A percentile compares a stretch with the other conserved stretches of the same genome.
Evolutionary conservation across 2,329 filamentous ascomycete species (phyloP).

Genomic region (Stachybotrys chartarum): DNA sequence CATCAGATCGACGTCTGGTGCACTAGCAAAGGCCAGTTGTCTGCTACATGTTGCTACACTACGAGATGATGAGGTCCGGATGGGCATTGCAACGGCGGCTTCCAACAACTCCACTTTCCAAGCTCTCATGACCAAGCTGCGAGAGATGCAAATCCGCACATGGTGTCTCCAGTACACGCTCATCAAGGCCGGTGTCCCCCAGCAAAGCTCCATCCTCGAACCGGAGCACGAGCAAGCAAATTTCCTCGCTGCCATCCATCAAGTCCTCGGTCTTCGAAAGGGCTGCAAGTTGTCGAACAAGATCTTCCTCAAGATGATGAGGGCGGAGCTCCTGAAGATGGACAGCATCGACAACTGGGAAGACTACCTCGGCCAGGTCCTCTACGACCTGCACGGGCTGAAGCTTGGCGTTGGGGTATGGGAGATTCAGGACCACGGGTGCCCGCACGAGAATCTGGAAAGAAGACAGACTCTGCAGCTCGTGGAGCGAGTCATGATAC

Average conservation of each 20-base stretch:
- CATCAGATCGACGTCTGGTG: slow-evolving; percentile 63
- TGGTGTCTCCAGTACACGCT: slow-evolving; percentile 86
- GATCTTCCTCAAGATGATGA: slow-evolving; percentile 82
- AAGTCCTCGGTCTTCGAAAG: slow-evolving; percentile 74
- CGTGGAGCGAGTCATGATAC: slow-evolving; percentile 73
- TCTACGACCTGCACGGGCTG: slow-evolving; percentile 76
- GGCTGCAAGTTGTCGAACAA: slow-evolving; percentile 83
- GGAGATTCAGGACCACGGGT: slow-evolving; percentile 72
- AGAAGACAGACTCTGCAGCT: slow-evolving; percentile 72
- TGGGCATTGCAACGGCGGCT: slow-evolving; percentile 62
- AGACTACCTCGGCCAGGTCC: slow-evolving; percentile 75
- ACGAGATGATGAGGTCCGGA: slow-evolving; percentile 77
- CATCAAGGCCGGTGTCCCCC: slow-evolving; percentile 69
- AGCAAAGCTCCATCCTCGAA: slow-evolving; percentile 54
- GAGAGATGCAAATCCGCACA: slow-evolving; percentile 78
- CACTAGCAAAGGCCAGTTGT: slow-evolving; percentile 63
- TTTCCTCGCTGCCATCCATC: slow-evolving; percentile 74
- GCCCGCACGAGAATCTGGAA: slow-evolving; percentile 69
- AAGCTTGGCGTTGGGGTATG: slow-evolving; percentile 64
- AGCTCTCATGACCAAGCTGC: slow-evolving; percentile 56
- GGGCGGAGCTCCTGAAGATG: slow-evolving; percentile 72
- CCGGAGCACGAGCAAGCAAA: slow-evolving; percentile 69
- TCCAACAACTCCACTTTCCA: slow-evolving; percentile 48
- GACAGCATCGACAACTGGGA: slow-evolving; percentile 76
- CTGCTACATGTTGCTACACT: slow-evolving; percentile 74